Evolutionary conservation across 2,329 filamentous ascomycete genomes (phyloP).

Genomic region (Colletotrichum acutatum): DNA sequence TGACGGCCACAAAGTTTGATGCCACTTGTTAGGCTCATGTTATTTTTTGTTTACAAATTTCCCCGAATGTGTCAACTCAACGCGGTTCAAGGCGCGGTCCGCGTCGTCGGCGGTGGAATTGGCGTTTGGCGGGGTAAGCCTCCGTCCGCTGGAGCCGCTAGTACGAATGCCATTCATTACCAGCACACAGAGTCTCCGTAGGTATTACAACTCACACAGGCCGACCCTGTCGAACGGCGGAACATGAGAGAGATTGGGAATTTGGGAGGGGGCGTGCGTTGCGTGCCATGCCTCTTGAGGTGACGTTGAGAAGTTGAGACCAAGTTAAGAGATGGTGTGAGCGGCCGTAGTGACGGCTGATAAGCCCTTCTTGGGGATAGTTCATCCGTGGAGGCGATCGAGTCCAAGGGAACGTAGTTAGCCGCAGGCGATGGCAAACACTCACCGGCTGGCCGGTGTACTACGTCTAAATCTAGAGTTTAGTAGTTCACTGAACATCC

Average conservation of each 20-base stretch:
- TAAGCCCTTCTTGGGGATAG: constrained; percentile 3
- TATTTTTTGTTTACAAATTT: constrained; percentile 33
- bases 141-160: neutral
- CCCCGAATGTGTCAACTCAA: constrained; percentile 6
- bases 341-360: neutral
- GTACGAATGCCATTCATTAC: neutral
- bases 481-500: neutral
- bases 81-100: constrained; percentile 19
- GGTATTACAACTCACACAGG: neutral
- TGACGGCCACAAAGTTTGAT: neutral
- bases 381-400: neutral
- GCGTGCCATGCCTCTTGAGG: neutral
- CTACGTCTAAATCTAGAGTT: neutral
- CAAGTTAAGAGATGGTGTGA: neutral
- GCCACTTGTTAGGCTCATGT: neutral
- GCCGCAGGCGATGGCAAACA: neutral
- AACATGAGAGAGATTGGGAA: neutral
- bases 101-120: neutral
- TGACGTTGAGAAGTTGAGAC: constrained; percentile 9
- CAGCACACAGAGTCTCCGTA: too few relatives aligned
- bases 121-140: constrained; percentile 18
- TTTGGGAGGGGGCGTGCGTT: neutral
- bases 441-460: neutral
- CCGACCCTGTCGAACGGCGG: constrained; percentile 7
- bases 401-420: neutral